phyloP scores from a whole-genome alignment of 768 basidiomycete species.

The Holtermannia corniformis region DNA sequence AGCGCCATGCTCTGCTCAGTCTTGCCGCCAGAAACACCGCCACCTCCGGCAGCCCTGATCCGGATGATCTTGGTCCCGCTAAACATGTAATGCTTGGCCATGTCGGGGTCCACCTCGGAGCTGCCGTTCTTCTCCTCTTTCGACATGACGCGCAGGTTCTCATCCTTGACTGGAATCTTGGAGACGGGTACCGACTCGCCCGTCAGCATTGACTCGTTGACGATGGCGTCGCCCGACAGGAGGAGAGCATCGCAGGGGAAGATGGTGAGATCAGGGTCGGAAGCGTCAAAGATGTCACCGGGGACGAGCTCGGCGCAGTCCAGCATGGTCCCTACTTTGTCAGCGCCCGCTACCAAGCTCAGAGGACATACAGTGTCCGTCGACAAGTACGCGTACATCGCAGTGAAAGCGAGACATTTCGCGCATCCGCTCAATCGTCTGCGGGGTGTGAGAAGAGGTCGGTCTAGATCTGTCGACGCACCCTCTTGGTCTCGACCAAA shows the following conservation, averaged over 20 bases:
- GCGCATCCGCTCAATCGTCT: constrained; percentile 88
- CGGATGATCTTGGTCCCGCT: constrained; percentile 84
- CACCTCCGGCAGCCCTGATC: constrained; percentile 56
- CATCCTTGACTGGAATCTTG: constrained; percentile 74
- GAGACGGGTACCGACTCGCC: constrained; percentile 97
- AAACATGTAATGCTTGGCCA: constrained; percentile 75
- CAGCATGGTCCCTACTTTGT: constrained; percentile 53
- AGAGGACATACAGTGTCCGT: constrained; percentile 57
- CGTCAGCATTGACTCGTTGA: constrained; percentile 86
- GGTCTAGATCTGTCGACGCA: constrained; percentile 32
- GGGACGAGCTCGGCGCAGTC: constrained; percentile 76
- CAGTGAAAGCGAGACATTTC: constrained; percentile 92
- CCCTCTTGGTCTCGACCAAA: constrained; percentile 83
- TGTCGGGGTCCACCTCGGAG: constrained; percentile 46
- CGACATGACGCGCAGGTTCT: constrained; percentile 61
- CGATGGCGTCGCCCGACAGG: constrained; percentile 90
- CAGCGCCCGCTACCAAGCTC: not conserved
- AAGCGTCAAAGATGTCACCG: constrained; percentile 86
- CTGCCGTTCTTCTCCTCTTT: constrained; percentile 49
- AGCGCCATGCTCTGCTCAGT: constrained; percentile 47
- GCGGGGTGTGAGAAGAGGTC: not conserved
- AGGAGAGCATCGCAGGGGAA: constrained; percentile 88
- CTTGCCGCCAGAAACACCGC: constrained; percentile 46
- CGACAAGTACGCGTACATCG: constrained; percentile 57
- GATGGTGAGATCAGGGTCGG: constrained; percentile 58